Evolutionary conservation across 1,284 basidiomycete genomes (phyloP).

Genomic region (Trametes versicolor): DNA sequence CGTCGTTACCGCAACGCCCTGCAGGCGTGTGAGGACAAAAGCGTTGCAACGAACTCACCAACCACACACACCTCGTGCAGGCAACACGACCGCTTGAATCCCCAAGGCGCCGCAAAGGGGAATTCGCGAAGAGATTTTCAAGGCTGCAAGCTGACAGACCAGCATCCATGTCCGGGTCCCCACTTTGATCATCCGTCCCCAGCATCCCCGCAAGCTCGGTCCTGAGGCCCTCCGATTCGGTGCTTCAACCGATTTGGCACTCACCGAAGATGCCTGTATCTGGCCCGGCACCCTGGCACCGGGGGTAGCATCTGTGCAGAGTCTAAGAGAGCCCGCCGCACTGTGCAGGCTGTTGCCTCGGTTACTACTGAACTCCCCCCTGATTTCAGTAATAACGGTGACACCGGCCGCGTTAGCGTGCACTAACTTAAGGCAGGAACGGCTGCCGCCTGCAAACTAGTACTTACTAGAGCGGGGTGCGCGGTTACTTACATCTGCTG

Average conservation of each 20-base stretch:
- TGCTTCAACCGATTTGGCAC: constrained; percentile 16
- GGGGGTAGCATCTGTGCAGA: too few species aligned
- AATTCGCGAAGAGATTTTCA: too few species aligned
- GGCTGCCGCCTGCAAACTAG: neutral
- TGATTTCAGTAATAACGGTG: neutral
- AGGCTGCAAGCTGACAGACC: neutral
- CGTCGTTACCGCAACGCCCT: neutral
- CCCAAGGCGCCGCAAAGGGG: neutral
- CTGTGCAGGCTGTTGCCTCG: neutral
- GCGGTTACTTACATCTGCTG: too few species aligned
- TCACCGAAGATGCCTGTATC: constrained; percentile 10
- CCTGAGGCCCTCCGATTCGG: neutral
- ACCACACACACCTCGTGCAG: neutral
- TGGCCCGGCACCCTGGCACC: neutral
- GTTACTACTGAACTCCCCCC: neutral
- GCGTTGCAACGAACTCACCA: neutral
- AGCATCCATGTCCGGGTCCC: constrained; percentile 2
- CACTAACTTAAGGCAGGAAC: neutral
- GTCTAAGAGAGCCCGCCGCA: neutral
- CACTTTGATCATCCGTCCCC: constrained; percentile 5
- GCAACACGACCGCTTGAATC: neutral
- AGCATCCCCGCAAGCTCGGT: constrained; percentile 6
- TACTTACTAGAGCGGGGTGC: neutral
- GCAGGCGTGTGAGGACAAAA: neutral
- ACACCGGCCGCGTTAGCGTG: neutral